These are phyloP conservation scores for Ostreobium quekettii DNA, from an alignment of 139 green algal species.

Conservation along the genomic window DNA sequence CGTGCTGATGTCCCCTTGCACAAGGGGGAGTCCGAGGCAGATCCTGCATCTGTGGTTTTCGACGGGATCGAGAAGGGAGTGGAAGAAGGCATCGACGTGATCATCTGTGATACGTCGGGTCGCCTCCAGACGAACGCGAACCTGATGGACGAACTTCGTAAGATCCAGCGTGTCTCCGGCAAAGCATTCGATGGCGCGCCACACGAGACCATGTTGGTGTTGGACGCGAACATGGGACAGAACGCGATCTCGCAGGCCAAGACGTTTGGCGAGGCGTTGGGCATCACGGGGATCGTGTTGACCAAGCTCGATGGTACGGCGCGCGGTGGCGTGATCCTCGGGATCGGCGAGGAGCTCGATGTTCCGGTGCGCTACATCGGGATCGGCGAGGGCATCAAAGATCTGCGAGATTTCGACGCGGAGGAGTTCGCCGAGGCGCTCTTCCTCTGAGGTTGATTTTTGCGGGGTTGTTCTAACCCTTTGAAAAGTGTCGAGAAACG, in stretches of 20 bases:
- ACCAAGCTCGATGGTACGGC: constrained; percentile 16
- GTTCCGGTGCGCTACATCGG: constrained; percentile 12
- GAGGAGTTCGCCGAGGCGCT: constrained; percentile 4
- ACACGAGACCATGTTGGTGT: not conserved
- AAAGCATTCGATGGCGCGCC: not conserved
- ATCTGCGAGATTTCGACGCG: constrained; percentile 12
- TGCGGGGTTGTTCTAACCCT: too few species aligned
- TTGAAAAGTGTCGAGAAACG: too few species aligned
- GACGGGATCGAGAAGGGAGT: not conserved
- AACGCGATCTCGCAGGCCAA: constrained; percentile 11
- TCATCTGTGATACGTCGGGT: constrained; percentile 10
- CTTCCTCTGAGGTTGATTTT: too few species aligned
- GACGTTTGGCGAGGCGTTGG: constrained; percentile 1
- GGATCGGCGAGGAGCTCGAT: not conserved
- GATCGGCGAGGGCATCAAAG: constrained; percentile 6
- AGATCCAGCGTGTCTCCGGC: not conserved
- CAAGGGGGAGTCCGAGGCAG: not conserved
- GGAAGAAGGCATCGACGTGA: not conserved
- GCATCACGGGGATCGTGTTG: constrained; percentile 11
- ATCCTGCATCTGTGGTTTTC: constrained; percentile 1
- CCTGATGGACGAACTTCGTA: constrained; percentile 12
- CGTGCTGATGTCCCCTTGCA: not conserved
- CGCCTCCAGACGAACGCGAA: constrained; percentile 6
- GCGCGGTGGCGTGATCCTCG: not conserved
- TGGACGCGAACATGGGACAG: constrained; percentile 8